Conservation (phyloP, 805 yeast species). For the Isabelozyma heimii region DNA sequence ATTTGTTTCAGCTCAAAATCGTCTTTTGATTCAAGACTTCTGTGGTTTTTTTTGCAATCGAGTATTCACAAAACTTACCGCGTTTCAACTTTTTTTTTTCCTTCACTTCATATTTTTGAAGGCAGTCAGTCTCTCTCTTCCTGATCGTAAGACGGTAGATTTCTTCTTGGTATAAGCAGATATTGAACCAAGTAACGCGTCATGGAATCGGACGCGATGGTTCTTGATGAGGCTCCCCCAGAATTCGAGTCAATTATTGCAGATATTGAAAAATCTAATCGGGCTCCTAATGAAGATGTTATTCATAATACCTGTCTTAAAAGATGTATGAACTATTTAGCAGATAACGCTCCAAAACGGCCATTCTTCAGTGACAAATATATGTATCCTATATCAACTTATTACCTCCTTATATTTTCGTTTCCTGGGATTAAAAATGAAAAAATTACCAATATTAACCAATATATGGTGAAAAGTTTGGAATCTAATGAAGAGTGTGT, state of each 20-base stretch:
- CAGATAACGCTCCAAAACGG: conserved; percentile 11
- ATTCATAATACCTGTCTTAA: conserved; percentile 13
- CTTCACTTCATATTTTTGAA: background rate
- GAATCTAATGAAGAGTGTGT: conserved; percentile 55
- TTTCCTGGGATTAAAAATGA: conserved; percentile 43
- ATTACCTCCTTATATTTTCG: conserved; percentile 59
- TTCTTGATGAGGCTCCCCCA: conserved; percentile 6
- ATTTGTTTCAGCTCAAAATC: background rate
- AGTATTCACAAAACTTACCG: background rate
- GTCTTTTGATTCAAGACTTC: background rate
- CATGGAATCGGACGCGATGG: background rate
- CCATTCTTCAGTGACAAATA: conserved; percentile 60
- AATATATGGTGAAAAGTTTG: conserved; percentile 37
- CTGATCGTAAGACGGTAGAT: no score
- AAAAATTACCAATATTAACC: conserved; percentile 44
- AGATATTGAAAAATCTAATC: conserved; percentile 12
- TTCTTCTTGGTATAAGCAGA: no score
- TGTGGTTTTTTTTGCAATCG: background rate
- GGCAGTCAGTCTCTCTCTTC: no score
- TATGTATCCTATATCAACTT: conserved; percentile 48
- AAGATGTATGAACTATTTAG: conserved; percentile 21
- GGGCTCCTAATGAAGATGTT: conserved; percentile 21
- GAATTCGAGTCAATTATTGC: conserved; percentile 18
- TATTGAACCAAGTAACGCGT: background rate
- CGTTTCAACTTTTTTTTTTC: background rate